A percentile compares a stretch with the other conserved stretches of the same genome.
phyloP scores from a whole-genome alignment of 2,329 filamentous ascomycete species.

The Cordyceps javanica region DNA sequence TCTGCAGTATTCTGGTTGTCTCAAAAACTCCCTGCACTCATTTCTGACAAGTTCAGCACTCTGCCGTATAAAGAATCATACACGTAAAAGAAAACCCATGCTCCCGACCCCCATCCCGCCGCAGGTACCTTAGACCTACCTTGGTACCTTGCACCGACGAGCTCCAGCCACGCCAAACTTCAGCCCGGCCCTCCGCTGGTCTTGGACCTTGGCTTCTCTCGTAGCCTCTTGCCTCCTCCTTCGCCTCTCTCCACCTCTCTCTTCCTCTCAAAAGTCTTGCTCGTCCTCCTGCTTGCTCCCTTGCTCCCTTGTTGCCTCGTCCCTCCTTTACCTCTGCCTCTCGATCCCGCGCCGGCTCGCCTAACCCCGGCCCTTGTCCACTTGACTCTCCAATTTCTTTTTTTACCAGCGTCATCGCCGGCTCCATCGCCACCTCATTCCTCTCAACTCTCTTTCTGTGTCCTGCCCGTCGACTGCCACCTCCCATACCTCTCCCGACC shows the following conservation, averaged over 20 bases:
- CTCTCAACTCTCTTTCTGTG: background rate
- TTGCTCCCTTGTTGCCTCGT: background rate
- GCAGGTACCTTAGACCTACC: background rate
- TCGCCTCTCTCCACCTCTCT: background rate
- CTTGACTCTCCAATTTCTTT: constrained; percentile 11
- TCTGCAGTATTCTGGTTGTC: too few species aligned
- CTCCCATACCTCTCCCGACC: background rate
- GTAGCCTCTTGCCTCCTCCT: background rate
- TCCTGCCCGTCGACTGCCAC: background rate
- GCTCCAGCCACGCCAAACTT: constrained; percentile 4
- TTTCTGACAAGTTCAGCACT: background rate
- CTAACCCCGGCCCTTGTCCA: constrained; percentile 5
- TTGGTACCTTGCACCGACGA: background rate
- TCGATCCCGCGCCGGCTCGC: constrained; percentile 9
- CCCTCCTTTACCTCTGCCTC: background rate
- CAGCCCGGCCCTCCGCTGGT: background rate
- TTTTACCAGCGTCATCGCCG: constrained; percentile 12
- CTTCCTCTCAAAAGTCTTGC: constrained; percentile 5
- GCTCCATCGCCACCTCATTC: constrained; percentile 1
- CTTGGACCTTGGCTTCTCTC: background rate
- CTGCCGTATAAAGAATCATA: background rate
- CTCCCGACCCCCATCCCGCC: background rate
- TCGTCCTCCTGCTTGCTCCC: too few species aligned
- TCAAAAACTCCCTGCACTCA: too few species aligned
- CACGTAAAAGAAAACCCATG: background rate